Evolutionary conservation across 2,329 filamentous ascomycete species (phyloP), one percentile per base, ranked within the genome.

Genomic region (Aspergillus aculeatus): DNA sequence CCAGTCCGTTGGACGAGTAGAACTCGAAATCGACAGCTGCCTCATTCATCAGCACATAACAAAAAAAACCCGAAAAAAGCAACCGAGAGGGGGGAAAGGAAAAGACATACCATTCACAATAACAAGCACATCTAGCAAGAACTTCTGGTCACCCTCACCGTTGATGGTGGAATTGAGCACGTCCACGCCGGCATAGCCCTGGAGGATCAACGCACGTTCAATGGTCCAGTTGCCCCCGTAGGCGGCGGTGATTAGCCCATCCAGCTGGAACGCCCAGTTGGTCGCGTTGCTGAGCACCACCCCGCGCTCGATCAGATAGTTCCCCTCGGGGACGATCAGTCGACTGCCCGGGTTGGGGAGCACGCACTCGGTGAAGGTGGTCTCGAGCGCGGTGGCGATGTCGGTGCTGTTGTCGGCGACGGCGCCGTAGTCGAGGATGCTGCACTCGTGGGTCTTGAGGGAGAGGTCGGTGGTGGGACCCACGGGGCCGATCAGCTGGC

Each of bases 21-120:
- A 75, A 71, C 56, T 75, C 73, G 47, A 76, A 69, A 57, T 75
- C 73, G 14, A 69, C 66, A 38, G 70, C 70, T 71, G 9, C 16
- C n/a, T 29, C 12, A 9, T 7, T 14, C 1, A 16, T 35, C 32
- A 35, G 32, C 14, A 12, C 26, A 6, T 29, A 0, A 29, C 26
- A 2, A 29, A 2, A 7, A 29, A 26, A 26, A 9, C 21, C 2
- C 21, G 21, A 21, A 21, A 35, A 35, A 12, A 4, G 11, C 32
- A 35, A 14, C 10, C 11, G 1, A 3, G 5, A 23, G 14, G 10
- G 26, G 9, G 21, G 10, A 14, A 14, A 4, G 2, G 16, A 2
- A 16, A 29, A 31, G 2, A 29, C 56, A 51, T 49, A 73, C 70
- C 67, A 61, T 71, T 73, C 12, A 73, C 65, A 55, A 74, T 72